Percentiles rank a stretch among this genome's conserved stretches.
phyloP scores from a whole-genome alignment of 2,329 filamentous ascomycete species.

The Paraphoma chrysanthemicola region DNA sequence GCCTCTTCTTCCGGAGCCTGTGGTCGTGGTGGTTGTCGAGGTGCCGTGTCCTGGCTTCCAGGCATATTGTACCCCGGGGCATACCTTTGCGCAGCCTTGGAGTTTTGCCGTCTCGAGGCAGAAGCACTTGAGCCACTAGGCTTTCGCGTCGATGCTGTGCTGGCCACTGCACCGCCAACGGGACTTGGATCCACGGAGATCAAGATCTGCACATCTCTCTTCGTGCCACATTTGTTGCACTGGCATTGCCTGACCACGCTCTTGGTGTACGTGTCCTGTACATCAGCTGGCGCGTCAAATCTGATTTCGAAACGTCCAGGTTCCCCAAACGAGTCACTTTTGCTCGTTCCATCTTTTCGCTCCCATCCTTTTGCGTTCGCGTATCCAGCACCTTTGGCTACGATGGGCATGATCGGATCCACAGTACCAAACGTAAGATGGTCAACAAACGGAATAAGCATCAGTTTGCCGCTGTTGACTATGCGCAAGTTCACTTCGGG shows the following conservation, averaged over 20 bases:
- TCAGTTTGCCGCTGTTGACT: conserved; percentile 40
- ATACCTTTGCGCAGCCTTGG: conserved; percentile 31
- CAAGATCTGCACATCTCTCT: conserved; percentile 42
- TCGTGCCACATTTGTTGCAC: conserved; percentile 45
- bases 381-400: conserved; percentile 39
- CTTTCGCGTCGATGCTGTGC: conserved; percentile 9
- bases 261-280: conserved; percentile 39
- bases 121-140: conserved; percentile 21
- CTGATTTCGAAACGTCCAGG: conserved; percentile 42
- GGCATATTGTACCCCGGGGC: conserved; percentile 37
- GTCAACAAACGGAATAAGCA: conserved; percentile 43
- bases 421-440: conserved; percentile 42
- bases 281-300: conserved; percentile 40
- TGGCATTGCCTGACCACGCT: conserved; percentile 41
- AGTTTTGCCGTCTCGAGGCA: conserved; percentile 14
- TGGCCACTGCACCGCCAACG: conserved; percentile 11
- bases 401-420: conserved; percentile 44
- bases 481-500: conserved; percentile 41
- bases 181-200: conserved; percentile 43
- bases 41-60: conserved; percentile 18
- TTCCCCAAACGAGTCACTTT: conserved; percentile 30
- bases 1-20: conserved; percentile 15
- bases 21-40: conserved; percentile 25
- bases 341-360: conserved; percentile 16
- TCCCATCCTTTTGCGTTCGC: conserved; percentile 29